Conservation (phyloP, 192 early-diverging fungal species). For the Backusella circina region DNA sequence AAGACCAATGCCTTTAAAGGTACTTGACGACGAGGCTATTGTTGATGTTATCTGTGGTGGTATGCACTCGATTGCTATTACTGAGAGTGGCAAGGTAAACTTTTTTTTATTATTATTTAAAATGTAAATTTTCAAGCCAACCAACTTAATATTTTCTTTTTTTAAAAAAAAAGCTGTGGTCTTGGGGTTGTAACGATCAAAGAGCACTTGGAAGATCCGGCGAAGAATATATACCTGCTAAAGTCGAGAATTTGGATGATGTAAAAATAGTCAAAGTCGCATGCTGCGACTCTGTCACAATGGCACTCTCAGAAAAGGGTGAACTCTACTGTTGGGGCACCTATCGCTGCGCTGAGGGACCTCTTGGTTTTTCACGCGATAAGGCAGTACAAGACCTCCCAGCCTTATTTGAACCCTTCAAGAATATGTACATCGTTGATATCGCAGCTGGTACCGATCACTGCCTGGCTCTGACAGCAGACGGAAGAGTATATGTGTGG, state of each 20-base stretch:
- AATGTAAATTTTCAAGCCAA: not conserved
- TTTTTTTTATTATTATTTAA: not conserved
- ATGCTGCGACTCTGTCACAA: conserved; percentile 81
- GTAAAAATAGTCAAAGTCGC: conserved; percentile 71
- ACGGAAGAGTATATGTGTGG: conserved; percentile 84
- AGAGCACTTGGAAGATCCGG: conserved; percentile 72
- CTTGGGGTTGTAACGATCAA: conserved; percentile 98
- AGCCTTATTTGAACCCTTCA: conserved; percentile 51
- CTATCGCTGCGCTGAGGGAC: conserved; percentile 74
- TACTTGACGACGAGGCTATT: conserved; percentile 68
- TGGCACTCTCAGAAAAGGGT: conserved; percentile 76
- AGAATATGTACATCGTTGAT: conserved; percentile 61
- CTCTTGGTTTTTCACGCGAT: conserved; percentile 74
- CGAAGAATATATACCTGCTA: conserved; percentile 64
- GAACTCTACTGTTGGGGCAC: conserved; percentile 88
- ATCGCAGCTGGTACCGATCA: conserved; percentile 87
- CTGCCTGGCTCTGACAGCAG: conserved; percentile 65
- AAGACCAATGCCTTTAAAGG: conserved; percentile 64
- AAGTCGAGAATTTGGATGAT: conserved; percentile 68
- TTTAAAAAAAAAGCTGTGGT: conserved; percentile 57
- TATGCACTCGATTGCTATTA: conserved; percentile 81
- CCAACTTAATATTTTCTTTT: not conserved
- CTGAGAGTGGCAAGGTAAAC: conserved; percentile 70
- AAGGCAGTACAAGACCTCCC: conserved; percentile 64
- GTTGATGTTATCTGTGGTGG: conserved; percentile 83